phyloP scores from a whole-genome alignment of 805 yeast genomes.

The Sungouiozyma intestinalis region DNA sequence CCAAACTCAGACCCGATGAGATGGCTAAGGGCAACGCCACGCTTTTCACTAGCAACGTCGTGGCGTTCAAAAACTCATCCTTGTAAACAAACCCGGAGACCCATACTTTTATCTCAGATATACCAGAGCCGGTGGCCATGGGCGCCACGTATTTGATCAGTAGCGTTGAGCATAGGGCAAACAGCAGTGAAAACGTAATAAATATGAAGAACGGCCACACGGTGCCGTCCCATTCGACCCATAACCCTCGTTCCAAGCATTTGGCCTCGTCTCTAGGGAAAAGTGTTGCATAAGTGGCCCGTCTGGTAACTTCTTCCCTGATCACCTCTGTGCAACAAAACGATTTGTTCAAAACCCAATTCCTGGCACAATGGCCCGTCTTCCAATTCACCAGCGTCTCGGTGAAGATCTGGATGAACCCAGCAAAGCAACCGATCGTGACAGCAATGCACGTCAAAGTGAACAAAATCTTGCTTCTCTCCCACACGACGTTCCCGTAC shows the following conservation, averaged over 20 bases:
- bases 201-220: conserved; percentile 45
- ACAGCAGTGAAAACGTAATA: conserved; percentile 44
- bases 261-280: conserved; percentile 26
- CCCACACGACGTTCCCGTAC: conserved; percentile 15
- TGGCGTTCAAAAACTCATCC: conserved; percentile 63
- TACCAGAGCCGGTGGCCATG: conserved; percentile 94
- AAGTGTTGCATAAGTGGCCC: conserved; percentile 3
- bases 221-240: conserved; percentile 55
- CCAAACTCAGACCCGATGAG: conserved; percentile 86
- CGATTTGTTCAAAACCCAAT: conserved; percentile 57
- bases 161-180: conserved; percentile 56
- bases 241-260: conserved; percentile 42
- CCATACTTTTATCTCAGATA: conserved; percentile 90
- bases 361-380: conserved; percentile 63
- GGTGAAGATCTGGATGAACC: conserved; percentile 66
- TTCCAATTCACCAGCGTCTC: conserved; percentile 77
- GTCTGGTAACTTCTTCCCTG: conserved; percentile 12
- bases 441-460: conserved; percentile 69
- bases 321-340: conserved; percentile 52
- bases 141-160: conserved; percentile 70
- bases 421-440: conserved; percentile 75
- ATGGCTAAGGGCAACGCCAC: conserved; percentile 81
- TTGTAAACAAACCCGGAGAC: conserved; percentile 74
- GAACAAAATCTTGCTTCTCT: conserved; percentile 42
- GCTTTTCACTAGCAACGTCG: conserved; percentile 66